Percentiles rank a stretch among this genome's conserved stretches.
phyloP scores from a whole-genome alignment of 164 flowering plant species.

The Annona squamosa region DNA sequence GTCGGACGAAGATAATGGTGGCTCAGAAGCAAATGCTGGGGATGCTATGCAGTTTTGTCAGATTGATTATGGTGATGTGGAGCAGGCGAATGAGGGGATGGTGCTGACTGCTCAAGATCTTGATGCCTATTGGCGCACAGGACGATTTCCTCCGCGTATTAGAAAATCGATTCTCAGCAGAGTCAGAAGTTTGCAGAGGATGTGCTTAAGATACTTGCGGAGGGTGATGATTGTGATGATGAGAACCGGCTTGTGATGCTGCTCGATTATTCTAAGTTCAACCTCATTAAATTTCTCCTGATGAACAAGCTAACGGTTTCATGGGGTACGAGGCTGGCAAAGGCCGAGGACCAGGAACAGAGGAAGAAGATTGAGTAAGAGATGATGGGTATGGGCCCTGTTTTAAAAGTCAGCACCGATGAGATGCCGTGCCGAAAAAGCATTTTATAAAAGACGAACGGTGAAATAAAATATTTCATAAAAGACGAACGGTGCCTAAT shows the following conservation, averaged over 20 bases:
- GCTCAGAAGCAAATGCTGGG: slow-evolving; percentile 34
- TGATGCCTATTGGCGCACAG: slow-evolving; percentile 98
- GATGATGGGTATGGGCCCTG: slow-evolving; percentile 63
- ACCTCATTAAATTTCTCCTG: slow-evolving; percentile 65
- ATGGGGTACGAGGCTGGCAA: slow-evolving; percentile 85
- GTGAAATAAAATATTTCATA: too few species aligned
- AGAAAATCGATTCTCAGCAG: slow-evolving; percentile 82
- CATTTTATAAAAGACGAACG: too few species aligned
- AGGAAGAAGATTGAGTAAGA: slow-evolving; percentile 86
- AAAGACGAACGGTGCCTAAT: too few species aligned
- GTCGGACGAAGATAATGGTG: slow-evolving; percentile 73
- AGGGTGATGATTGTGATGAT: slow-evolving; percentile 83
- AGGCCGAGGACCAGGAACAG: slow-evolving; percentile 88
- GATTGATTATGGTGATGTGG: slow-evolving; percentile 76
- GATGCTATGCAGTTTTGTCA: slow-evolving; percentile 96
- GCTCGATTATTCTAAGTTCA: slow-evolving; percentile 75
- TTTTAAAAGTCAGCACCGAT: too few species aligned
- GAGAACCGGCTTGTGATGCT: slow-evolving; percentile 66
- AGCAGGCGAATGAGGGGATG: slow-evolving; percentile 73
- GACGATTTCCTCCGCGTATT: slow-evolving; percentile 82
- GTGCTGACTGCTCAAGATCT: slow-evolving; percentile 82
- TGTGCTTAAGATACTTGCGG: slow-evolving; percentile 78
- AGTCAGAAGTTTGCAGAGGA: slow-evolving; percentile 93
- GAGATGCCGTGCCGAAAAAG: too few species aligned
- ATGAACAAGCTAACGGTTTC: slow-evolving; percentile 74